Base-by-base conservation (phyloP, 2,329 filamentous ascomycete species). In the Ascocoryne sarcoides region DNA sequence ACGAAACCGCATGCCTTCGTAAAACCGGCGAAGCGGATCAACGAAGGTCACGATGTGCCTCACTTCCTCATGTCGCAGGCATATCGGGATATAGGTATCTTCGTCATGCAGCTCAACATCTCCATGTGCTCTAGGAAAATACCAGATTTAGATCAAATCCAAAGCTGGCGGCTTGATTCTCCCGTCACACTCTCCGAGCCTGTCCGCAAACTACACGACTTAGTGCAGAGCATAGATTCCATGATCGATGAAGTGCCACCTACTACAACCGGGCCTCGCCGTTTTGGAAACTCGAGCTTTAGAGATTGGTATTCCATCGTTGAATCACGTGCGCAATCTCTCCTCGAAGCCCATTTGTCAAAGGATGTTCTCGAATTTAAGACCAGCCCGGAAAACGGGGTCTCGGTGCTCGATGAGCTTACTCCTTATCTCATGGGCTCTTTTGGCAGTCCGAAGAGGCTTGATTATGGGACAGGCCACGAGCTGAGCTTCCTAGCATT, bases 381-480 rank as follows among this genome's bases (percentile, higher is more conserved):
- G 0, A 40, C 32, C 2, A 36, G 18, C 29, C 39, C 49, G 15
- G 43, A 45, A 21, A 45, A 44, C 34, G 55, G 59, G 0, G 62
- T 65, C 14, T 66, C 69, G 1, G 74, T 76, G 4, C 68, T 70
- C 50, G 71, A 73, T 35, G 90, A 96, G 62, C 65, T 95, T 7
- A 71, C 69, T 42, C 71, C 76, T 31, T 98, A 98, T 60, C 73
- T 98, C 1, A 62, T 94, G 3, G 89, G 88, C 10, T 76, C 76
- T 4, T 95, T 95, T 63, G 92, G 92, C 3, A 96, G 88, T 57
- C 63, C 85, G 0, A 87, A 95, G 55, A 71, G 92, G 39, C 69
- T 98, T 18, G 92, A 98, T 63, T 98, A 95, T 58, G 92, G 92
- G 2, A 96, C 92, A 0, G 92, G 92, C 0, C 92, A 98, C 60